phyloP scores from a whole-genome alignment of 1,284 basidiomycete species.

The Peniophora sp. region DNA sequence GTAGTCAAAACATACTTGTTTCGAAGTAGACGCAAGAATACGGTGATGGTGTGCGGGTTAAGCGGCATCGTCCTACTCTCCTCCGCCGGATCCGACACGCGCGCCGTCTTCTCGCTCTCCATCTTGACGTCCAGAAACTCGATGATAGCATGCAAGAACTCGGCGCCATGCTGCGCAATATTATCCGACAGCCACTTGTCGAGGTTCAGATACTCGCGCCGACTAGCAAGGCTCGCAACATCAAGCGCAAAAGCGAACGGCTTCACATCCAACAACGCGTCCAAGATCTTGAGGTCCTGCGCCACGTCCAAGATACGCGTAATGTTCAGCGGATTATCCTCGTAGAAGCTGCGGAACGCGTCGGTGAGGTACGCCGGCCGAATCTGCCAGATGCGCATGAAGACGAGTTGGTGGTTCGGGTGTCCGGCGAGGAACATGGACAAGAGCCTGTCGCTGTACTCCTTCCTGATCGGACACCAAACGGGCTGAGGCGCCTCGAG shows the following conservation, averaged over 20 bases:
- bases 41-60: slow-evolving; percentile 82
- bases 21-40: slow-evolving; percentile 83
- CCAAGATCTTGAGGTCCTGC: slow-evolving; percentile 92
- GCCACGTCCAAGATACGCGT: slow-evolving; percentile 93
- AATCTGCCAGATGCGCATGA: slow-evolving; percentile 93
- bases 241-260: slow-evolving; percentile 88
- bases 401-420: slow-evolving; percentile 92
- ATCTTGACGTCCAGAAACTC: slow-evolving; percentile 89
- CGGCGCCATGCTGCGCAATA: slow-evolving; percentile 71
- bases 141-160: slow-evolving; percentile 84
- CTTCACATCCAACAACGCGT: slow-evolving; percentile 80
- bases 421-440: slow-evolving; percentile 89
- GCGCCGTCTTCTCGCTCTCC: slow-evolving; percentile 75
- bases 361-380: slow-evolving; percentile 80
- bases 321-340: slow-evolving; percentile 89
- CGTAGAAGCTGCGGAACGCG: slow-evolving; percentile 87
- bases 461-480: slow-evolving; percentile 82
- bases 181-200: slow-evolving; percentile 95
- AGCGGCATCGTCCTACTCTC: slow-evolving; percentile 80
- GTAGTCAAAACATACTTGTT: slow-evolving; percentile 67
- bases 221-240: slow-evolving; percentile 87
- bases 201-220: slow-evolving; percentile 89
- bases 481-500: slow-evolving; percentile 83
- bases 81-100: slow-evolving; percentile 70
- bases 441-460: slow-evolving; percentile 82